Evolutionary conservation across 208 protist species (phyloP), one percentile per base, ranked within the genome.

Genomic region (Leishmania major): DNA sequence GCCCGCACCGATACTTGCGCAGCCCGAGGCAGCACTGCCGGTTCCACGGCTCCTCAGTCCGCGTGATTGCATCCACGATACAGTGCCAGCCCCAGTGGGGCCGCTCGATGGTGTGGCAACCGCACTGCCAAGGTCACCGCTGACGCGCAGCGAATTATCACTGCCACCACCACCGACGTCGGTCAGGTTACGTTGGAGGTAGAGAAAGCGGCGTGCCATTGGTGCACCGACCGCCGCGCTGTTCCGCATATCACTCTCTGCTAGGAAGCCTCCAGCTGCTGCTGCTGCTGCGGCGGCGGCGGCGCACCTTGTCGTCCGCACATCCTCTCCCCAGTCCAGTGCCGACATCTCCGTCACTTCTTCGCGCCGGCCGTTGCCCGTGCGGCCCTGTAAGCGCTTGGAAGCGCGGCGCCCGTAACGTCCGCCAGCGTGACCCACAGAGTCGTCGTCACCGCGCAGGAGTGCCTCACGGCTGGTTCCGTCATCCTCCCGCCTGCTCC

Each of bases 321-420:
- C 71, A 11, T 77, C 75, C 17, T 69, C 66, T 13, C 31, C 70
- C 81, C 81, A 80, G 57, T 80, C 70, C 22, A 84, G 60, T 45
- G 81, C 70, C 0, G 81, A 84, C 81, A 81, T 79, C 76, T 84
- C 81, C 70, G 10, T 66, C n/a, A 43, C 76, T 57, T 77, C 81
- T 19, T 78, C 81, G 1, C 47, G 3, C 47, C 6, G 11, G 13
- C 49, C 10, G 40, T 59, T 49, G 22, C 70, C 37, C 28, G 6
- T 2, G n/a, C 59, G 22, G 37, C 37, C 28, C 31, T 25, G n/a
- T 19, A 22, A 57, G 35, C 57, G 75, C 25, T 55, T 69, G 28
- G 73, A 11, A 45, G 4, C 75, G 5, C 69, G n/a, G 53, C 77
- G 66, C 43, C 37, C 37, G 64, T 76, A 19, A 47, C n/a, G 31